These are phyloP conservation scores for Ajuga chamaepitys DNA, from an alignment of 257 asterid species.

Conservation along the genomic window DNA sequence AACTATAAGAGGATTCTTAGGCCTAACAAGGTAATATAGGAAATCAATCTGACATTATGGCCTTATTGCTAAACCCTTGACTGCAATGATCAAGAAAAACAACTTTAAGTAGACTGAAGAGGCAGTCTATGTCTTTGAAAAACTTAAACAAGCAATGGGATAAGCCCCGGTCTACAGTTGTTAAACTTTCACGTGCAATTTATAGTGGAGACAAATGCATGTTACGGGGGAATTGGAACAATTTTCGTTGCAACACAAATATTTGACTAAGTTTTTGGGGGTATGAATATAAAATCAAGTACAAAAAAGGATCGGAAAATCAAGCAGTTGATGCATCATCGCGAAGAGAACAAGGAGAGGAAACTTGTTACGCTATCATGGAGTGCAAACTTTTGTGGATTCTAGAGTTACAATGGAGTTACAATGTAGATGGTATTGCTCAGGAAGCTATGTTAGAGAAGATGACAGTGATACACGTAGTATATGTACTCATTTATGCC, in stretches of 20 bases:
- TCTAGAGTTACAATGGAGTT: neutral
- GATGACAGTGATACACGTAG: too few relatives aligned
- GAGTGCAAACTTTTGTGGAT: neutral
- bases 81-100: neutral
- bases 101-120: neutral
- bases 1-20: neutral
- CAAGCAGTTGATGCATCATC: neutral
- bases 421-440: neutral
- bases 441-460: neutral
- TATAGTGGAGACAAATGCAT: neutral
- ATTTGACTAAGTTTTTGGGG: neutral
- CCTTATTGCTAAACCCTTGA: neutral
- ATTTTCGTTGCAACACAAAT: neutral
- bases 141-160: neutral
- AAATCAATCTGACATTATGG: neutral
- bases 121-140: neutral
- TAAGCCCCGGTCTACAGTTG: neutral
- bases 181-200: neutral
- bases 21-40: neutral
- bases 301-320: neutral
- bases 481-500: too few relatives aligned
- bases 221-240: neutral
- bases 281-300: neutral
- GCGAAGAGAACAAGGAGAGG: neutral
- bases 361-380: too few relatives aligned